Evolutionary conservation across 768 basidiomycete species (phyloP), one percentile per base, ranked within the genome.

Genomic region (Lactarius psammicola): DNA sequence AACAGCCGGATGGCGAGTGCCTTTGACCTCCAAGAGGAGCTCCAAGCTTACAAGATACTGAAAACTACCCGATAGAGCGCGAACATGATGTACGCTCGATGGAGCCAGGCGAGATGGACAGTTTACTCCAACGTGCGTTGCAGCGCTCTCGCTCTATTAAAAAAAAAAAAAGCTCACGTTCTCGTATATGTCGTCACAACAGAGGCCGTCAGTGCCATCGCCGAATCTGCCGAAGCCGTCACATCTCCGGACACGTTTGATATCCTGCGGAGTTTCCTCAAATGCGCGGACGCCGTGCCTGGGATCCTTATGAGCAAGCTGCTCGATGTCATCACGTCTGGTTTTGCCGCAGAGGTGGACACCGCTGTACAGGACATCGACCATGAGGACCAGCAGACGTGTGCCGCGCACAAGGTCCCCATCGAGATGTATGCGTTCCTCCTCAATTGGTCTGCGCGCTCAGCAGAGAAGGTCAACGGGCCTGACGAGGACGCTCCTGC

Each of bases 351-450:
- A 2, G 87, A 94, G 75, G 79, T 94, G 53, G 94, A 95, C 23
- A 80, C 84, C 26, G 86, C 91, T 4, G 72, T 82, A 34, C 83
- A 82, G 60, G 91, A 94, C 68, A 76, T 91, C 30, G 87, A 90
- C 10, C 78, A 83, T 7, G 91, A 89, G 31, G 85, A 88, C 57
- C 83, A 87, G 64, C 80, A 88, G 63, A 79, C 81, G 1, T 81
- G 84, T 71, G 75, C 82, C 68, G 72, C 79, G 0, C 94, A 94
- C 75, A 91, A 88, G 74, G 69, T 74, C 3, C 85, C 93, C 0
- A 80, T 99, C 66, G 97, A 98, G 75, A 87, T 91, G 81, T 98
- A 93, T 75, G 90, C 89, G 8, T 98, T 98, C 74, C 79, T 98
- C 30, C 76, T 97, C n/a, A 82, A 88, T 66, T 98, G 95, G 95